phyloP scores from a whole-genome alignment of 1,139 yeast species.

The Suhomyces kunorum region DNA sequence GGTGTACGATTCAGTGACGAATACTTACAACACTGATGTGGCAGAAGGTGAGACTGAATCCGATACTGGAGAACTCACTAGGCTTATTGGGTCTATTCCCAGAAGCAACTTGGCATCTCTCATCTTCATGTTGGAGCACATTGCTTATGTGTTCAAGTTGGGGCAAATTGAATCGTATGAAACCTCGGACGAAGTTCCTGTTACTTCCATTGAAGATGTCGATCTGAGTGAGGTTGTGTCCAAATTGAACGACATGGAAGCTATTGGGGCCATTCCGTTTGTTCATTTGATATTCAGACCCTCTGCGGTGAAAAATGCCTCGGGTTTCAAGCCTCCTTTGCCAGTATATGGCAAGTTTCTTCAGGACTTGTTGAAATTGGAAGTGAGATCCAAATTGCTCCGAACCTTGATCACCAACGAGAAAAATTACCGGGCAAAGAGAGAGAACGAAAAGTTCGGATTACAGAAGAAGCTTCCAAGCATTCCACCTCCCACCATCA shows the following conservation, averaged over 20 bases:
- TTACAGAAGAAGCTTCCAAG: conserved; percentile 27
- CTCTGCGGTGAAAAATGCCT: conserved; percentile 35
- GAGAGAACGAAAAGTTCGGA: conserved; percentile 32
- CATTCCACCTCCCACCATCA: conserved; percentile 18
- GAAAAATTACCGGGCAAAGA: conserved; percentile 29
- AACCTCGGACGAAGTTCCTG: conserved; percentile 26
- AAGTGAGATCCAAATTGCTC: conserved; percentile 29
- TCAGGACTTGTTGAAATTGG: conserved; percentile 30
- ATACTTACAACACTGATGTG: conserved; percentile 21
- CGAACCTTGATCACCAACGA: conserved; percentile 34
- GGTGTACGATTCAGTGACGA: conserved; percentile 38
- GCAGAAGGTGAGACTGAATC: conserved; percentile 6
- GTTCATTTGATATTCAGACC: conserved; percentile 47
- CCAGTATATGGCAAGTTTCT: conserved; percentile 30
- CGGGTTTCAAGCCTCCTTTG: conserved; percentile 48
- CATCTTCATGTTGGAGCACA: conserved; percentile 40
- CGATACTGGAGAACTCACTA: conserved; percentile 24
- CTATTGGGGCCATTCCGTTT: conserved; percentile 43
- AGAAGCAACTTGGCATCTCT: conserved; percentile 46
- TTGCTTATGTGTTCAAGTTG: conserved; percentile 29
- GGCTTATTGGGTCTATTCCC: conserved; percentile 38
- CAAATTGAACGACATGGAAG: conserved; percentile 38
- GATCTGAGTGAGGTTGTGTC: conserved; percentile 17
- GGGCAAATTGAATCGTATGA: conserved; percentile 32
- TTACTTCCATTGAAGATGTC: conserved; percentile 9